phyloP scores from a whole-genome alignment of 192 early-diverging fungal genomes.

The Backusella macrospora region DNA sequence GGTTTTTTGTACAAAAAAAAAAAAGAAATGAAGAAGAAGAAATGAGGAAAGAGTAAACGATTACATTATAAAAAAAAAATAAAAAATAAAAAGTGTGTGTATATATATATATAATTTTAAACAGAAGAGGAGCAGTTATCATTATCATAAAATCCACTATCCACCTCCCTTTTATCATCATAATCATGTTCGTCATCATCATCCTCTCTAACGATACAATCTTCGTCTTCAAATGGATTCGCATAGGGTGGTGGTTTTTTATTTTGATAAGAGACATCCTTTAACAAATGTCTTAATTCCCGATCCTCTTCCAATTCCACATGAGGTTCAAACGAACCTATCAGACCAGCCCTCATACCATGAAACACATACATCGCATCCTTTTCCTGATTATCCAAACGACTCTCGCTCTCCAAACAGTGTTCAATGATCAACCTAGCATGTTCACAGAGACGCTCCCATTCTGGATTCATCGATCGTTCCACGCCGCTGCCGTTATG shows the following conservation, averaged over 20 bases:
- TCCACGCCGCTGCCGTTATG: not conserved
- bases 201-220: slow-evolving; percentile 31
- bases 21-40: not conserved
- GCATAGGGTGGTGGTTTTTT: slow-evolving; percentile 4
- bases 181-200: slow-evolving; percentile 1
- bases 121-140: slow-evolving; percentile 9
- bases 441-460: slow-evolving; percentile 24
- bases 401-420: slow-evolving; percentile 41
- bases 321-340: slow-evolving; percentile 21
- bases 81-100: not conserved
- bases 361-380: slow-evolving; percentile 48
- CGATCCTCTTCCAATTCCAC: slow-evolving; percentile 23
- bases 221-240: slow-evolving; percentile 42
- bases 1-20: no score
- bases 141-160: slow-evolving; percentile 20
- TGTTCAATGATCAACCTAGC: slow-evolving; percentile 32
- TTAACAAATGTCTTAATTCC: not conserved
- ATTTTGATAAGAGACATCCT: not conserved
- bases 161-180: not conserved
- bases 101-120: not conserved
- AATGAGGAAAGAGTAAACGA: not conserved
- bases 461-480: not conserved
- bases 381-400: slow-evolving; percentile 36
- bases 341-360: slow-evolving; percentile 37
- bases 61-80: no score